These are phyloP conservation scores for Macroventuria anomochaeta DNA, from an alignment of 2,329 filamentous ascomycete genomes.

Conservation along the genomic window DNA sequence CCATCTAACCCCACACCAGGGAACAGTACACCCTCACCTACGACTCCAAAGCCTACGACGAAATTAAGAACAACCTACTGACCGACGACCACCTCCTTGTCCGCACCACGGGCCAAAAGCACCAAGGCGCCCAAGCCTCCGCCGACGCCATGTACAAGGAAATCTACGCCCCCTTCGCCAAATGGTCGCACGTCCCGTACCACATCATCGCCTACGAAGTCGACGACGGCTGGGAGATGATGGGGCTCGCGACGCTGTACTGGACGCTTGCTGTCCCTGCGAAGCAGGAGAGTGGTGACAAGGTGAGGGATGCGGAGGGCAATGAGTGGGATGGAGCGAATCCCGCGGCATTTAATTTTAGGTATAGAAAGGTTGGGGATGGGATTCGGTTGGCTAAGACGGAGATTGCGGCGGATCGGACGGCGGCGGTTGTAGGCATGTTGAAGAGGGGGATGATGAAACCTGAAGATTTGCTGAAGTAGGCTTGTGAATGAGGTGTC, in stretches of 20 bases:
- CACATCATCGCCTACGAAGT: conserved; percentile 16
- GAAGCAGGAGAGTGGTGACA: conserved; percentile 4
- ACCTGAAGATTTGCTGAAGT: conserved; percentile 22
- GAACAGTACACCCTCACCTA: conserved; percentile 16
- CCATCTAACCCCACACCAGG: not conserved
- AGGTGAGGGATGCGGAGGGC: conserved; percentile 11
- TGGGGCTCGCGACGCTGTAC: conserved; percentile 16
- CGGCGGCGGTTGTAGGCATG: conserved; percentile 16
- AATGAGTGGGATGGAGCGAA: conserved; percentile 20
- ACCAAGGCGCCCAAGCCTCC: conserved; percentile 10
- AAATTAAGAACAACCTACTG: conserved; percentile 1
- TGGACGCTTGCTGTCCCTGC: conserved; percentile 17
- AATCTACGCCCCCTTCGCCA: conserved; percentile 18
- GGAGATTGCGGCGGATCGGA: conserved; percentile 18
- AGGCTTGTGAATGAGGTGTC: too few species aligned
- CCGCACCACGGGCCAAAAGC: conserved; percentile 16
- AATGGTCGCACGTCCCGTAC: conserved; percentile 10
- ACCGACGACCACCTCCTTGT: conserved; percentile 9
- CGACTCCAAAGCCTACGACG: conserved; percentile 15
- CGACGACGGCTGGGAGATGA: conserved; percentile 19
- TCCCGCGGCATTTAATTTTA: conserved; percentile 17
- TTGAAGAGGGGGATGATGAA: conserved; percentile 25
- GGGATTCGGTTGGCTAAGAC: conserved; percentile 10
- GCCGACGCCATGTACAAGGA: conserved; percentile 5
- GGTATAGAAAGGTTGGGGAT: conserved; percentile 7